Evolutionary conservation across 257 asterid species (phyloP), one percentile per base, ranked within the genome.

Genomic region (Plantago major): DNA sequence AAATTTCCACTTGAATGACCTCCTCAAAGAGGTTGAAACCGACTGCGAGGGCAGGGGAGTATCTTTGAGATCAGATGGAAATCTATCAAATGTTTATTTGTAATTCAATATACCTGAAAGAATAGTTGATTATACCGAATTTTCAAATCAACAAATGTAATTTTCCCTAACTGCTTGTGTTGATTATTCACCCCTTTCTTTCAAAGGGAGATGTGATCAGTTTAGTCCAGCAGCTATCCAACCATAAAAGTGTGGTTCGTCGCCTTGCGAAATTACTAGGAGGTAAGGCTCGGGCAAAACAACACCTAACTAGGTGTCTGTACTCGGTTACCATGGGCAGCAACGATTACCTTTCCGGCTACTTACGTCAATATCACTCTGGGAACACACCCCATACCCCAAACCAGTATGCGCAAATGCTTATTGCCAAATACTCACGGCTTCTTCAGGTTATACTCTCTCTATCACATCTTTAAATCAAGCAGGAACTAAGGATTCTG

Each of bases 321-420:
- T 79, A 79, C 49, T 51, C 28, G 1, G 69, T 76, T 0, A 73
- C 64, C 63, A 46, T 76, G 42, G 84, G 84, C 26, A 75, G 54
- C 60, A 76, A 79, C 67, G 84, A 79, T n/a, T 79, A 69, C 61
- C 71, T 76, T 10, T 43, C 15, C 47, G 70, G 62, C 28, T 79
- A 72, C 46, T 42, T 76, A 9, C 81, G 77, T n/a, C 43, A 70
- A 15, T 61, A 19, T 43, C 55, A 75, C 49, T 48, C 73, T 15
- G 12, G 49, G 14, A 45, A 50, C 45, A 26, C 72, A 16, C 28
- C 48, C 43, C 46, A 58, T 5, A 69, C 11, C 44, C 74, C 81
- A 1, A 38, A 58, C 9, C 65, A 69, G 19, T 75, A 60, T 11
- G 78, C 84, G 12, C 43, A 68, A 15, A 57, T 66, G 48, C 74